Evolutionary conservation across 257 asterid genomes (phyloP).

Genomic region (Lantana camara): DNA sequence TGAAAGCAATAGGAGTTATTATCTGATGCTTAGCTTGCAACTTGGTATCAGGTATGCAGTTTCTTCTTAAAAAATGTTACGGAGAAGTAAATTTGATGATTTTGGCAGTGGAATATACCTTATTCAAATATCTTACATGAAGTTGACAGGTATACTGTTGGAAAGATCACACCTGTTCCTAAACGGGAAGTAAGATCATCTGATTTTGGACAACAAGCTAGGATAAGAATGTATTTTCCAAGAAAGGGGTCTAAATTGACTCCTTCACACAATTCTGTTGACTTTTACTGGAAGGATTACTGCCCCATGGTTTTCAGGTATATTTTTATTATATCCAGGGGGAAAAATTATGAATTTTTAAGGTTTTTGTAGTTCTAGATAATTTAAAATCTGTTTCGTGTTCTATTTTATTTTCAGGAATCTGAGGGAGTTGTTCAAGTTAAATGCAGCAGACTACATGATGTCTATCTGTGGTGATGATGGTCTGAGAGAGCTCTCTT

Average conservation of each 20-base stretch:
- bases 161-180: slow-evolving; percentile 94
- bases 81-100: slow-evolving; percentile 4
- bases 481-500: slow-evolving; percentile 83
- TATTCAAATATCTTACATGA: slow-evolving; percentile 44
- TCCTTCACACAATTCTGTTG: slow-evolving; percentile 80
- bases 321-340: slow-evolving; percentile 21
- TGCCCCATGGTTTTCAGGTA: slow-evolving; percentile 99
- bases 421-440: slow-evolving; percentile 88
- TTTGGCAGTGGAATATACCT: slow-evolving; percentile 26
- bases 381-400: background rate
- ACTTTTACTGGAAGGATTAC: slow-evolving; percentile 95
- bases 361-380: slow-evolving; percentile 6
- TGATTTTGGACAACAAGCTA: slow-evolving; percentile 88
- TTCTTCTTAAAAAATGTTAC: background rate
- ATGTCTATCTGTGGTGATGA: slow-evolving; percentile 97
- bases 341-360: slow-evolving; percentile 5
- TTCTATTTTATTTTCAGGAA: slow-evolving; percentile 65
- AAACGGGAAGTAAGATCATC: slow-evolving; percentile 86
- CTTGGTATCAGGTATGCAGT: slow-evolving; percentile 85
- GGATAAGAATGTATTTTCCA: slow-evolving; percentile 92
- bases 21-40: slow-evolving; percentile 91
- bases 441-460: slow-evolving; percentile 96
- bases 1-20: slow-evolving; percentile 71
- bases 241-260: slow-evolving; percentile 84
- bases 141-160: slow-evolving; percentile 92